Conservation (phyloP, 2,329 filamentous ascomycete species). For the Coniochaeta pulveracea region DNA sequence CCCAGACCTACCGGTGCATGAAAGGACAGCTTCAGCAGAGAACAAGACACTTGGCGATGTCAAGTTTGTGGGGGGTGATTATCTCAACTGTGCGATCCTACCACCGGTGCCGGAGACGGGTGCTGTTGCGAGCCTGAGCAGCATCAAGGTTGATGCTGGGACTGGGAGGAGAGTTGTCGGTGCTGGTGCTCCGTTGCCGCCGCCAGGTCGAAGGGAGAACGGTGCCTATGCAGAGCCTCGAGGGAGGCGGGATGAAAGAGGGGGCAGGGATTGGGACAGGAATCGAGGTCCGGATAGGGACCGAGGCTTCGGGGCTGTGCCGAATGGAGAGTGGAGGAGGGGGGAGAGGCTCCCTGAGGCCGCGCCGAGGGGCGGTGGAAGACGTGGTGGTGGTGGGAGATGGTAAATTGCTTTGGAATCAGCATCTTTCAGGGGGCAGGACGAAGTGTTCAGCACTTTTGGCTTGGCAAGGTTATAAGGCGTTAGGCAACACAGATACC, state of each 20-base stretch:
- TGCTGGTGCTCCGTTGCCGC: no score
- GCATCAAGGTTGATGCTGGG: slow-evolving; percentile 13
- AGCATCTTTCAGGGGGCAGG: neutral
- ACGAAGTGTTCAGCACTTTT: slow-evolving; percentile 3
- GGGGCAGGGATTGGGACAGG: slow-evolving; percentile 11
- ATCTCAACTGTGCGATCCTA: slow-evolving; percentile 70
- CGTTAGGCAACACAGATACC: no score
- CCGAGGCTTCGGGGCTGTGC: no score
- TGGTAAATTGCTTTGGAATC: neutral
- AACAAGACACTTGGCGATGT: slow-evolving; percentile 66
- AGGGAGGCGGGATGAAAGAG: slow-evolving; percentile 24
- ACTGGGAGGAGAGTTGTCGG: slow-evolving; percentile 24
- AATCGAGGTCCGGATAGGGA: no score
- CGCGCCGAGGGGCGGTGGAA: slow-evolving; percentile 30
- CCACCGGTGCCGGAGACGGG: slow-evolving; percentile 61
- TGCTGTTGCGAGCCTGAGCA: slow-evolving; percentile 24
- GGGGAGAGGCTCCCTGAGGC: slow-evolving; percentile 51
- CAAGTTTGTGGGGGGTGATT: slow-evolving; percentile 82
- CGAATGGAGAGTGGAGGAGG: no score
- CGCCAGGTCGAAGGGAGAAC: no score
- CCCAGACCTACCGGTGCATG: slow-evolving; percentile 16
- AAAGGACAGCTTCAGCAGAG: slow-evolving; percentile 41
- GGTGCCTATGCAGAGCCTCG: no score
- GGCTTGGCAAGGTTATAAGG: neutral
- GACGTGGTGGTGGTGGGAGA: slow-evolving; percentile 17